phyloP scores from a whole-genome alignment of 139 green algal genomes.

The Chlamydomonas incerta region DNA sequence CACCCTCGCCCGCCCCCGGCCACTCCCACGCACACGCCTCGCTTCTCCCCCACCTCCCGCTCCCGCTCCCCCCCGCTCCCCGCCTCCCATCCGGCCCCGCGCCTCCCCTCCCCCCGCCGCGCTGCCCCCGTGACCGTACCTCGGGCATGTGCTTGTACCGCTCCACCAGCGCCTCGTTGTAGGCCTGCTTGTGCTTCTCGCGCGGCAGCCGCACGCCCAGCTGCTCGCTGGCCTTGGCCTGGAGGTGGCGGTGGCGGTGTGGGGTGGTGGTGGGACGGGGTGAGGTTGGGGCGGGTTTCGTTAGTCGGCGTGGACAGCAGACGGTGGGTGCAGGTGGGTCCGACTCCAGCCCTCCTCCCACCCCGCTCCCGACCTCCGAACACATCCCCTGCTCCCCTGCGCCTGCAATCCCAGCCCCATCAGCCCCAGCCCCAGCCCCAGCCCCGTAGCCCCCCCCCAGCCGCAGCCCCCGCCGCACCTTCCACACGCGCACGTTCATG shows the following conservation, averaged over 20 bases:
- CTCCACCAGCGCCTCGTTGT: constrained; percentile 90
- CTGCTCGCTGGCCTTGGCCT: constrained; percentile 90
- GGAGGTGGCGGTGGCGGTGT: not conserved
- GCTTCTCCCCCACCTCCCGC: too few species aligned
- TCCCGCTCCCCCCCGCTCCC: not conserved
- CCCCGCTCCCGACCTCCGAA: too few species aligned
- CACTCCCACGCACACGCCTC: too few species aligned
- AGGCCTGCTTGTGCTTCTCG: constrained; percentile 88
- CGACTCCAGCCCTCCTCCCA: not conserved
- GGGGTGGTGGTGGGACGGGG: too few species aligned
- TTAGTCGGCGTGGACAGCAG: too few species aligned
- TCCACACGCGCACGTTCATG: constrained; percentile 93
- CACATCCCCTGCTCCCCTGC: too few species aligned
- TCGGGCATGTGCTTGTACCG: constrained; percentile 97
- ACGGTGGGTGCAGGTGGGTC: too few species aligned
- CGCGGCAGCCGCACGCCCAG: constrained; percentile 88
- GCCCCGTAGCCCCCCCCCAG: not conserved
- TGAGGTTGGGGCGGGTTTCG: too few species aligned
- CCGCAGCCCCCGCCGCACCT: too few species aligned
- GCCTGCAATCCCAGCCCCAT: not conserved
- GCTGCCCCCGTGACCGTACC: not conserved
- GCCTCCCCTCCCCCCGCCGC: not conserved
- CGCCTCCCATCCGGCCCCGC: not conserved
- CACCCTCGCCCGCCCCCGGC: too few species aligned
- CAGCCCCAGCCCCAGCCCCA: not conserved